These are phyloP conservation scores for Mycocentrospora acerina DNA, from an alignment of 2,329 filamentous ascomycete genomes.

Conservation along the genomic window DNA sequence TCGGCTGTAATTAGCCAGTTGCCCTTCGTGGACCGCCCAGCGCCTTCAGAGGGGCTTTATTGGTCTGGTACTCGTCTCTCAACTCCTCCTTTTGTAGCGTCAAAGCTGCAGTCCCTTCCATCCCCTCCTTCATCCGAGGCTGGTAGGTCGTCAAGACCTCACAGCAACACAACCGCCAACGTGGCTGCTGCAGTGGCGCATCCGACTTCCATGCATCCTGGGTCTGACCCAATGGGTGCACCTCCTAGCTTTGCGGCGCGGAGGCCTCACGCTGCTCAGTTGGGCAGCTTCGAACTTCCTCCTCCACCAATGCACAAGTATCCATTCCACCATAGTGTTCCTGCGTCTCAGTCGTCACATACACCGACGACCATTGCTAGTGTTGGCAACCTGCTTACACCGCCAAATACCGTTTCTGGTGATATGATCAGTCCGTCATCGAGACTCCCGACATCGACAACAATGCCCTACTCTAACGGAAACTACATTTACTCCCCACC, in stretches of 20 bases:
- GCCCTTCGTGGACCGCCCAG: constrained; percentile 54
- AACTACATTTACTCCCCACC: constrained; percentile 62
- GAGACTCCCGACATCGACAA: constrained; percentile 63
- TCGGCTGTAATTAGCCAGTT: constrained; percentile 31
- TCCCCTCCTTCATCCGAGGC: constrained; percentile 44
- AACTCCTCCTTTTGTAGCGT: constrained; percentile 39
- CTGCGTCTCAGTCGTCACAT: constrained; percentile 49
- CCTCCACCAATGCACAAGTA: constrained; percentile 63
- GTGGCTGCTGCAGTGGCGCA: constrained; percentile 65
- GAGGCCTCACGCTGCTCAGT: constrained; percentile 67
- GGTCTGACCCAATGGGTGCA: constrained; percentile 61
- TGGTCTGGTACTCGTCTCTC: constrained; percentile 48
- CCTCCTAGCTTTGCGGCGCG: constrained; percentile 69
- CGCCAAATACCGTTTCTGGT: constrained; percentile 59
- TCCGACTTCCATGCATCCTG: constrained; percentile 63
- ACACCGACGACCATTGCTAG: constrained; percentile 52
- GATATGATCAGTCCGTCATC: constrained; percentile 65
- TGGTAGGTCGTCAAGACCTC: constrained; percentile 46
- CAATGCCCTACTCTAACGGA: constrained; percentile 60
- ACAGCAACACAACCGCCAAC: constrained; percentile 53
- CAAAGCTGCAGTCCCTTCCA: constrained; percentile 43
- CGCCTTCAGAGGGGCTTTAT: constrained; percentile 50
- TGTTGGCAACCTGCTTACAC: constrained; percentile 64
- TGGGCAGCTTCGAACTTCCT: constrained; percentile 67
- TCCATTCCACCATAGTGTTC: constrained; percentile 43